Percentiles rank a stretch among this genome's conserved stretches.
Conservation (phyloP, 306 rosid species). For the Medicago truncatula region MtrunA17r5.0-ANR NC_053049.1:33632001-33632500, state of each 20-base stretch:
- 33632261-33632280: slow-evolving; percentile 23
- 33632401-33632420: slow-evolving; percentile 54
- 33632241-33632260: slow-evolving; percentile 12
- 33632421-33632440: slow-evolving; percentile 89
- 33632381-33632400: slow-evolving; percentile 1
- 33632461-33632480: slow-evolving; percentile 91
- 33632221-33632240: slow-evolving; percentile 26
- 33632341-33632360: slow-evolving; percentile 20
- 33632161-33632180: slow-evolving; percentile 33
- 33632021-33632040: too few species aligned
- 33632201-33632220: slow-evolving; percentile 34
- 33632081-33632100: too few species aligned
- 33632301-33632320: slow-evolving; percentile 24
- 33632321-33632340: slow-evolving; percentile 23
- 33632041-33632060: too few species aligned
- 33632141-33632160: slow-evolving; percentile 28
- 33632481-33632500: slow-evolving; percentile 75
- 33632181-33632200: slow-evolving; percentile 24
- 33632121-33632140: slow-evolving; percentile 29
- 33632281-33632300: slow-evolving; percentile 24
- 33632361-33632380: slow-evolving; percentile 35
- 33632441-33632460: slow-evolving; percentile 86
- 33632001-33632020: too few species aligned
- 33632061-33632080: too few species aligned
- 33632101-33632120: not conserved